Evolutionary conservation across 352 stramenopile genomes (phyloP).

Genomic region (Phytophthora pisi): DNA sequence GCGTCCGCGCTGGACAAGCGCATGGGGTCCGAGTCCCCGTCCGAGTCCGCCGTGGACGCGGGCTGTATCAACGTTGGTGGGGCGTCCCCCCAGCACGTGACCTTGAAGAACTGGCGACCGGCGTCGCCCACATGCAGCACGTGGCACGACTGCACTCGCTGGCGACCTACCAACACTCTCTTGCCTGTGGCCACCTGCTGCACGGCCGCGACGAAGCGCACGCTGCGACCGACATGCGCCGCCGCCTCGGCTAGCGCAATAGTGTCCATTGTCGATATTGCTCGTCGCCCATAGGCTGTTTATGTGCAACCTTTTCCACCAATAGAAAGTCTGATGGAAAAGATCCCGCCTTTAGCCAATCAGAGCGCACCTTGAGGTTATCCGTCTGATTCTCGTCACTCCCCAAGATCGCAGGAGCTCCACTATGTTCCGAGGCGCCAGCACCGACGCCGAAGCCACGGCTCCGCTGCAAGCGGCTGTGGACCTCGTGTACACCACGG

Average conservation of each 20-base stretch:
- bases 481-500: slow-evolving; percentile 45
- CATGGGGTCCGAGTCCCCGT: slow-evolving; percentile 35
- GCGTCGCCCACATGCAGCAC: slow-evolving; percentile 56
- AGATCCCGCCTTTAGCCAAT: slow-evolving; percentile 26
- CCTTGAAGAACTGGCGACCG: slow-evolving; percentile 56
- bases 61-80: slow-evolving; percentile 41
- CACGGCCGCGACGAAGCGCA: slow-evolving; percentile 52
- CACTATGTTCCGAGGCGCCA: slow-evolving; percentile 19
- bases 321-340: slow-evolving; percentile 18
- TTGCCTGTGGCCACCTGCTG: slow-evolving; percentile 52
- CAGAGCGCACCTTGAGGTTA: slow-evolving; percentile 3
- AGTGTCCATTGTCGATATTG: slow-evolving; percentile 10
- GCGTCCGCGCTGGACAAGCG: slow-evolving; percentile 32
- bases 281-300: slow-evolving; percentile 19
- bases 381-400: slow-evolving; percentile 29
- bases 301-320: slow-evolving; percentile 22
- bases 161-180: slow-evolving; percentile 34
- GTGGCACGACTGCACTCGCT: slow-evolving; percentile 45
- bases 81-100: slow-evolving; percentile 57
- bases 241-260: slow-evolving; percentile 31
- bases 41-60: neutral
- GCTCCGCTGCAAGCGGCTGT: slow-evolving; percentile 24
- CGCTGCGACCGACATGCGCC: slow-evolving; percentile 32
- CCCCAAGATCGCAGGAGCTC: neutral
- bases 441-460: neutral